Percentiles rank a stretch among this genome's conserved stretches.
These are phyloP conservation scores for Myriosclerotinia scirpicola DNA, from an alignment of 2,329 filamentous ascomycete genomes.

Conservation along the genomic window DNA sequence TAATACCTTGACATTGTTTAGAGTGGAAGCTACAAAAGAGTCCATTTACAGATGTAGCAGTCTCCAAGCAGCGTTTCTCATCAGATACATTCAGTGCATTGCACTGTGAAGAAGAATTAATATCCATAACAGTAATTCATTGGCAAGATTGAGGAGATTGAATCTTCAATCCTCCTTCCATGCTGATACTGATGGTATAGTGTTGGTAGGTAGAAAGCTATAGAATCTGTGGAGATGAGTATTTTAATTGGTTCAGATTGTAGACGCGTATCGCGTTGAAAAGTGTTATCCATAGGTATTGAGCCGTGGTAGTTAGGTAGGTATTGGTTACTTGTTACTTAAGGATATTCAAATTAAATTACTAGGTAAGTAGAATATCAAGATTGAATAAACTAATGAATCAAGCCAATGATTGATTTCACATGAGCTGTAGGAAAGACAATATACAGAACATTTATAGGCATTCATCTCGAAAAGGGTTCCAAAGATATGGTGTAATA, in stretches of 20 bases:
- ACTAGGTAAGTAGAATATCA: too few species aligned
- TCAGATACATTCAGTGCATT: constrained; percentile 43
- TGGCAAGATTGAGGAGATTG: not conserved
- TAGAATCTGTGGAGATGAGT: not conserved
- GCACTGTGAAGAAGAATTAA: constrained; percentile 22
- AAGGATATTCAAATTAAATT: not conserved
- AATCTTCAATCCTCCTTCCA: not conserved
- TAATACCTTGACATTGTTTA: constrained; percentile 43
- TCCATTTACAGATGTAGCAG: constrained; percentile 45
- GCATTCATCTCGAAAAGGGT: too few species aligned
- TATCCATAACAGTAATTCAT: not conserved
- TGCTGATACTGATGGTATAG: not conserved
- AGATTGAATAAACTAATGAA: too few species aligned
- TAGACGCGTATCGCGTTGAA: not conserved
- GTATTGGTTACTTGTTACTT: too few species aligned
- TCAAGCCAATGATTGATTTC: too few species aligned
- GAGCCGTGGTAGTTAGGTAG: not conserved
- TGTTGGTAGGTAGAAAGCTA: not conserved
- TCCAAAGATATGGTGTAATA: too few species aligned
- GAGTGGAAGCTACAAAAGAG: constrained; percentile 47
- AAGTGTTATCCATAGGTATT: not conserved
- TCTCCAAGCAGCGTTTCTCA: constrained; percentile 40
- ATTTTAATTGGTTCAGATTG: not conserved
- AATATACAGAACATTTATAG: too few species aligned
- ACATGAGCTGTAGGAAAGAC: too few species aligned